phyloP scores from a whole-genome alignment of 805 yeast genomes.

The Wickerhamomyces strasburgensis region DNA sequence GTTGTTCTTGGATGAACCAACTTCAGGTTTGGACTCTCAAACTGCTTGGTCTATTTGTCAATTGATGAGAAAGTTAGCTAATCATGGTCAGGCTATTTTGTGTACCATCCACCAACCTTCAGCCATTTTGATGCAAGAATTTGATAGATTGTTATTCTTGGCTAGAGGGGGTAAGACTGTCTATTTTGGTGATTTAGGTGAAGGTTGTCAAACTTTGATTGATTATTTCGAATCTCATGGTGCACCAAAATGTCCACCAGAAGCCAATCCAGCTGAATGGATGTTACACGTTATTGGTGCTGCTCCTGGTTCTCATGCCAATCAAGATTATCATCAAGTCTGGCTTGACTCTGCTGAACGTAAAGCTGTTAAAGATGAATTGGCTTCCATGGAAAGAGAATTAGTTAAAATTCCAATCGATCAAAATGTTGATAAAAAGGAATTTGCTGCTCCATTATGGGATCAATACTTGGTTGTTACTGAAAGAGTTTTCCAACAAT shows the following conservation, averaged over 20 bases:
- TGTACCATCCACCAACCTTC: slow-evolving; percentile 87
- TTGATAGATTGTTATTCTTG: slow-evolving; percentile 69
- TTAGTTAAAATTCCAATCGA: slow-evolving; percentile 35
- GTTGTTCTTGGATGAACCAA: slow-evolving; percentile 62
- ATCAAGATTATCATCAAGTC: slow-evolving; percentile 67
- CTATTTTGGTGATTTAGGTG: slow-evolving; percentile 71
- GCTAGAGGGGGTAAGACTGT: slow-evolving; percentile 70
- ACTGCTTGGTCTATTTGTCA: slow-evolving; percentile 64
- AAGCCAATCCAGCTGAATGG: slow-evolving; percentile 87
- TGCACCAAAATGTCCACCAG: slow-evolving; percentile 58
- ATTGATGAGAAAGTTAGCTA: slow-evolving; percentile 54
- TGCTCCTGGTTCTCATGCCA: slow-evolving; percentile 73
- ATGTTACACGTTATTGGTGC: slow-evolving; percentile 85
- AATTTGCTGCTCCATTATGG: slow-evolving; percentile 39
- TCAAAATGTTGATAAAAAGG: slow-evolving; percentile 29
- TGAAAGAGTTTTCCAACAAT: slow-evolving; percentile 54
- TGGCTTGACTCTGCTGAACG: slow-evolving; percentile 72
- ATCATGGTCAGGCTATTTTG: slow-evolving; percentile 58
- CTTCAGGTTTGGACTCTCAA: slow-evolving; percentile 66
- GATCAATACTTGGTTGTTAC: slow-evolving; percentile 43
- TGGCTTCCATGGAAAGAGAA: slow-evolving; percentile 60
- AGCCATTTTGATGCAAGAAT: slow-evolving; percentile 69
- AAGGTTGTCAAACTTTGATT: slow-evolving; percentile 51
- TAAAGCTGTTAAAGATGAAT: slow-evolving; percentile 51
- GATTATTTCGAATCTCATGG: slow-evolving; percentile 63